Percentiles rank a stretch among this genome's conserved stretches.
phyloP scores from a whole-genome alignment of 164 flowering plant species.

The Litsea cubeba region DNA sequence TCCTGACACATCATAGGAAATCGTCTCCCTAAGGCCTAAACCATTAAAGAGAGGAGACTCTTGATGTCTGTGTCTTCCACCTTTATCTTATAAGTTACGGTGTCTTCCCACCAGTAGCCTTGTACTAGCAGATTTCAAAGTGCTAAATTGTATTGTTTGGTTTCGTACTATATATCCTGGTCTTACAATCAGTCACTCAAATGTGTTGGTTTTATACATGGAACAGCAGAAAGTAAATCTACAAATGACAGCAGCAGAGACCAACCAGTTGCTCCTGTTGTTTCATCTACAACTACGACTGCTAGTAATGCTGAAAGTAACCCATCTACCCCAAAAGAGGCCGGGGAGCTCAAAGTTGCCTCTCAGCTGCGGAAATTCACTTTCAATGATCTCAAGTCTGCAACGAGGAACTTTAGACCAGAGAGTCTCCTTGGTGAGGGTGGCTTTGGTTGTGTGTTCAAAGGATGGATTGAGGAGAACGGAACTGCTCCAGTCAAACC shows the following conservation, averaged over 20 bases:
- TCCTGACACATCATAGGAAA: too few species aligned
- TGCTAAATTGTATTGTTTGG: neutral
- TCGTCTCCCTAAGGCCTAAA: too few species aligned
- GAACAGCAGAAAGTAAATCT: conserved; percentile 54
- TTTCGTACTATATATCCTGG: neutral
- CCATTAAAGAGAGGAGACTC: neutral
- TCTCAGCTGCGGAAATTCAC: conserved; percentile 72
- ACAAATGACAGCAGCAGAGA: conserved; percentile 60
- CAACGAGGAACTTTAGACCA: conserved; percentile 89
- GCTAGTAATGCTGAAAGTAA: conserved; percentile 73
- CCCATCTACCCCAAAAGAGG: conserved; percentile 67
- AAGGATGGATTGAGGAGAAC: conserved; percentile 97
- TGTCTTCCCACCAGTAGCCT: neutral
- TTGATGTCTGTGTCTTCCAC: neutral
- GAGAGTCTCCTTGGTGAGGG: conserved; percentile 97
- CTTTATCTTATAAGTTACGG: neutral
- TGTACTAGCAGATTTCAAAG: neutral
- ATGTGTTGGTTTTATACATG: conserved; percentile 1
- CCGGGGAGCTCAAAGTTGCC: conserved; percentile 78
- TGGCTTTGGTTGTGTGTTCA: conserved; percentile 96
- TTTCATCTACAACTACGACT: conserved; percentile 71
- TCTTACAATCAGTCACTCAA: neutral
- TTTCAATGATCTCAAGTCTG: conserved; percentile 79
- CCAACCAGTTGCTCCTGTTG: conserved; percentile 46
- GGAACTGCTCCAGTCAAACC: conserved; percentile 95